Evolutionary conservation across 495 filamentous ascomycete species (phyloP).

Genomic region (Aspergillus heteromorphus): DNA sequence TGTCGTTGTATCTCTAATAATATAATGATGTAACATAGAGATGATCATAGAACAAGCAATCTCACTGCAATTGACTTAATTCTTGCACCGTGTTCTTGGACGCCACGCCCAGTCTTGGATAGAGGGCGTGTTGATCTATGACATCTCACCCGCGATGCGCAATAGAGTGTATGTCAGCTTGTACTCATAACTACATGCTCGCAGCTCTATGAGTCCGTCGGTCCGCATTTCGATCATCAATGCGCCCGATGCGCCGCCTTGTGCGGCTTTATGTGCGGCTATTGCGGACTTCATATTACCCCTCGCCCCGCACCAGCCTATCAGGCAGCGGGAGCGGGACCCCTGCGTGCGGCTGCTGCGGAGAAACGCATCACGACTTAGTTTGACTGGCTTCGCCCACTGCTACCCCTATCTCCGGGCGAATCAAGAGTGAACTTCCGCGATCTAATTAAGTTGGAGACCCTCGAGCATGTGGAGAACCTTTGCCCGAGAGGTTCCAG

Average conservation of each 20-base stretch:
- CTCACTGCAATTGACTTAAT: background rate
- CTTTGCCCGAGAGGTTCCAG: background rate
- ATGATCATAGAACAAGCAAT: background rate
- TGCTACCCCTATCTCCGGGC: background rate
- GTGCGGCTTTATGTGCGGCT: constrained; percentile 23
- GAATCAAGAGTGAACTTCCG: background rate
- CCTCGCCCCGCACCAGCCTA: constrained; percentile 8
- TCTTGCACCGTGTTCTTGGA: background rate
- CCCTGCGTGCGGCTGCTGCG: constrained; percentile 12
- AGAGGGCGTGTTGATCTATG: too few relatives aligned
- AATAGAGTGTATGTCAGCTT: constrained; percentile 9
- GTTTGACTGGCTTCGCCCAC: background rate
- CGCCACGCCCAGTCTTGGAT: too few relatives aligned
- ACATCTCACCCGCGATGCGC: background rate
- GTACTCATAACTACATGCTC: constrained; percentile 3
- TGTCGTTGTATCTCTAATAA: constrained; percentile 1
- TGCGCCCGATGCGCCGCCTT: background rate
- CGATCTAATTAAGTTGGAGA: background rate
- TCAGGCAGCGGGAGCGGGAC: background rate
- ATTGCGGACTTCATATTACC: constrained; percentile 22
- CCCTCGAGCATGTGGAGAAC: background rate
- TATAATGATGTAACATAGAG: background rate
- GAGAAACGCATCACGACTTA: constrained; percentile 6
- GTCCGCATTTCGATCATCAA: constrained; percentile 1
- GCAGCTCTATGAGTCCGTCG: constrained; percentile 5